Evolutionary conservation across 2,329 filamentous ascomycete species (phyloP).

Genomic region (Mollisiaceae sp.): DNA sequence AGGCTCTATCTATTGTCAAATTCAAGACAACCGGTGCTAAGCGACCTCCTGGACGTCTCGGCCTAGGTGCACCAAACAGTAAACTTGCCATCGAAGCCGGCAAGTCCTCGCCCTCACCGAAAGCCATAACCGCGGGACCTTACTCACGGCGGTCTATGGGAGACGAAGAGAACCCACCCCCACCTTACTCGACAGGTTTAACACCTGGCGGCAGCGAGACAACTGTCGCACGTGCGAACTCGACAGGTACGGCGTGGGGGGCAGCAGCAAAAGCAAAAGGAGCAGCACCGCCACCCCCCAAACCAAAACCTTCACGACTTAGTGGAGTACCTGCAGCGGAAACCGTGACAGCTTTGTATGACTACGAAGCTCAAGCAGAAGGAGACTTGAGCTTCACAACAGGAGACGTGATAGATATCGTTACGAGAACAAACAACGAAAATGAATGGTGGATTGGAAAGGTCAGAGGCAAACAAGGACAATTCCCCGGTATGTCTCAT

Average conservation of each 20-base stretch:
- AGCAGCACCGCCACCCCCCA: constrained; percentile 72
- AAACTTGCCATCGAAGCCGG: constrained; percentile 41
- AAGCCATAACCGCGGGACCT: constrained; percentile 41
- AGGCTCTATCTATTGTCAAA: constrained; percentile 82
- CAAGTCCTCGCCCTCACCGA: constrained; percentile 39
- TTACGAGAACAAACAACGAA: constrained; percentile 80
- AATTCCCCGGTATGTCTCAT: constrained; percentile 82
- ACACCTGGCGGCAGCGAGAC: constrained; percentile 37
- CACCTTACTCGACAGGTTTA: constrained; percentile 65
- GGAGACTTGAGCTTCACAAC: constrained; percentile 90
- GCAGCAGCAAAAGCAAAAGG: constrained; percentile 70
- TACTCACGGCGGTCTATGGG: constrained; percentile 45
- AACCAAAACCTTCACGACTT: constrained; percentile 78
- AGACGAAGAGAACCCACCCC: constrained; percentile 65
- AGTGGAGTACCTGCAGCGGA: constrained; percentile 70
- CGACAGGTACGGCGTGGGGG: constrained; percentile 48
- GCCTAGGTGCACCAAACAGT: constrained; percentile 32
- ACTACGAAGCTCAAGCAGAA: constrained; percentile 94
- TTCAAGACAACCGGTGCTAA: constrained; percentile 87
- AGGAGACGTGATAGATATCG: constrained; percentile 89
- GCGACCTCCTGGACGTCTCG: constrained; percentile 42
- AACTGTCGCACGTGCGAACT: constrained; percentile 47
- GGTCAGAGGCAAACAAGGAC: constrained; percentile 78
- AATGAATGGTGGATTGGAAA: constrained; percentile 98
- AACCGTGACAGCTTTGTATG: constrained; percentile 89